A percentile compares a stretch with the other conserved stretches of the same genome.
These are phyloP conservation scores for Backusella morwellensis DNA, from an alignment of 192 early-diverging fungal genomes.

Conservation along the genomic window DNA sequence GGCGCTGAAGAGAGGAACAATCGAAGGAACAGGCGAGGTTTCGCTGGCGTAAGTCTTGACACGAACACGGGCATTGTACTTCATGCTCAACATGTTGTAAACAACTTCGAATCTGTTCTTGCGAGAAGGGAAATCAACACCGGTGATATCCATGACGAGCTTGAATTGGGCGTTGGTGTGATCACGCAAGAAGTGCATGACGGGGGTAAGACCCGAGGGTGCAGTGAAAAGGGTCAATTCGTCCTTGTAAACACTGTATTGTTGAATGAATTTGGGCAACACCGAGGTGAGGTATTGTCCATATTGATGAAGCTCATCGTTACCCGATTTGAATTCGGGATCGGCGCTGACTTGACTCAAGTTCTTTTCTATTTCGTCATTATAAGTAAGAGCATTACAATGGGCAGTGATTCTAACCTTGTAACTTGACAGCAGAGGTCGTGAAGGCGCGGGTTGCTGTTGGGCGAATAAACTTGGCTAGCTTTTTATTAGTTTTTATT, in stretches of 20 bases:
- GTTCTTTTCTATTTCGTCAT: not conserved
- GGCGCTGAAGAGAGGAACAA: slow-evolving; percentile 72
- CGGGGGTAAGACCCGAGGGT: slow-evolving; percentile 72
- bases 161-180: slow-evolving; percentile 92
- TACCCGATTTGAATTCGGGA: slow-evolving; percentile 35
- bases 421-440: not conserved
- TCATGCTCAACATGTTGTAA: slow-evolving; percentile 85
- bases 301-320: slow-evolving; percentile 71
- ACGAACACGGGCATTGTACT: slow-evolving; percentile 90
- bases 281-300: slow-evolving; percentile 82
- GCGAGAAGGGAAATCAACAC: slow-evolving; percentile 88
- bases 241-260: slow-evolving; percentile 97
- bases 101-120: slow-evolving; percentile 96
- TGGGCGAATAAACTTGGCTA: slow-evolving; percentile 14
- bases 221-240: slow-evolving; percentile 93
- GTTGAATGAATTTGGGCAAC: slow-evolving; percentile 95
- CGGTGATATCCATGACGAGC: slow-evolving; percentile 86
- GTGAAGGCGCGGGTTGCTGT: slow-evolving; percentile 11
- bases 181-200: slow-evolving; percentile 89
- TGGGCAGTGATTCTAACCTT: slow-evolving; percentile 13
- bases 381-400: not conserved
- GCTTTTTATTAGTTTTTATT: not conserved
- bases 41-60: slow-evolving; percentile 98
- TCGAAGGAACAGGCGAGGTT: slow-evolving; percentile 85
- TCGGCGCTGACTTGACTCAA: slow-evolving; percentile 17